Conservation (phyloP, 2,329 filamentous ascomycete species). For the Sporothrix pseudoabietina region DNA sequence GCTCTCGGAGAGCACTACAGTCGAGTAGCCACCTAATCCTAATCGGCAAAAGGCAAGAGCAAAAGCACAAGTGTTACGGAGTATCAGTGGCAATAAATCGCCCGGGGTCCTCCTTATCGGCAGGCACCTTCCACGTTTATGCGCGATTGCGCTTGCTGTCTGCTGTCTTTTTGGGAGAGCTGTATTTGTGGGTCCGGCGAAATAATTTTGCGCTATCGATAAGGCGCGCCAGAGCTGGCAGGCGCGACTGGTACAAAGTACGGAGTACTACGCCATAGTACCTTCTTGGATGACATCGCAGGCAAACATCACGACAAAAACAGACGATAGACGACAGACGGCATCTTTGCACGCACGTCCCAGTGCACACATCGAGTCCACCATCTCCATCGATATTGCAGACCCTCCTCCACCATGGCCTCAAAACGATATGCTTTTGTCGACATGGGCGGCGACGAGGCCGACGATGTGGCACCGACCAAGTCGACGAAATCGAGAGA, state of each 20-base stretch:
- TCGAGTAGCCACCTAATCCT: conserved; percentile 25
- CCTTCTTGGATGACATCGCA: background rate
- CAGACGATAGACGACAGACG: background rate
- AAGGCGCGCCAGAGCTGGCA: conserved; percentile 2
- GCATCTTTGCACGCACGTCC: background rate
- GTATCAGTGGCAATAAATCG: conserved; percentile 25
- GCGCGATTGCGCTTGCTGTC: background rate
- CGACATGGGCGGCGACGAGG: conserved; percentile 66
- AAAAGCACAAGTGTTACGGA: conserved; percentile 18
- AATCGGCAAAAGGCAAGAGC: conserved; percentile 19
- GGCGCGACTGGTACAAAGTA: background rate
- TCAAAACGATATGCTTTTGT: conserved; percentile 67
- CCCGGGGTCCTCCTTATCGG: conserved; percentile 22
- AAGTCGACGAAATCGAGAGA: background rate
- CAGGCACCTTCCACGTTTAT: background rate
- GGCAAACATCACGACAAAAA: background rate
- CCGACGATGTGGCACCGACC: conserved; percentile 32
- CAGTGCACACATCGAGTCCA: background rate
- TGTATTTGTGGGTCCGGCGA: conserved; percentile 20
- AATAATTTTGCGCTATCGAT: conserved; percentile 34
- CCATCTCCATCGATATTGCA: background rate
- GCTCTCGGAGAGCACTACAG: background rate
- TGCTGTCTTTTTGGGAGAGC: background rate
- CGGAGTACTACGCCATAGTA: too few relatives aligned
- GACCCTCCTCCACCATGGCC: conserved; percentile 35